phyloP scores from a whole-genome alignment of 768 basidiomycete genomes.

The Solioccasus polychromus region DNA sequence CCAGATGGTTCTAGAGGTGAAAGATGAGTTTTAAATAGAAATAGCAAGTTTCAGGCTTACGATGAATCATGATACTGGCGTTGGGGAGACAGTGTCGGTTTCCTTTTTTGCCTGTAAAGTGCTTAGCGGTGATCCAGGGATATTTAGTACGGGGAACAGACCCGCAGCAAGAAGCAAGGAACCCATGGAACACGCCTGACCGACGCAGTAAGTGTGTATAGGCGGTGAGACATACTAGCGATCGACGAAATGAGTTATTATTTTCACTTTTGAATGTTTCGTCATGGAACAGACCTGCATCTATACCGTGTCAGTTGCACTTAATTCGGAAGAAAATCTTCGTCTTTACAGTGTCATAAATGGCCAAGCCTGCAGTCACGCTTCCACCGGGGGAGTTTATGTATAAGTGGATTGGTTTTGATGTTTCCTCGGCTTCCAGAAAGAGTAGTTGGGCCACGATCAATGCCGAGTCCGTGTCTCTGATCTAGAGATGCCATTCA shows the following conservation, averaged over 20 bases:
- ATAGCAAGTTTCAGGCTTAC: conserved; percentile 42
- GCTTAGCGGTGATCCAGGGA: conserved; percentile 15
- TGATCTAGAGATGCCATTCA: conserved; percentile 54
- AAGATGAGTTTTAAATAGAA: conserved; percentile 8
- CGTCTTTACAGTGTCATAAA: conserved; percentile 87
- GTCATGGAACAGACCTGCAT: conserved; percentile 58
- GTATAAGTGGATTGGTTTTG: conserved; percentile 93
- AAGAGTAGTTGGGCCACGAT: conserved; percentile 92
- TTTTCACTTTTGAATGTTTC: conserved; percentile 2
- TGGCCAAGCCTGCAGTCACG: conserved; percentile 93
- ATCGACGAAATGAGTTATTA: conserved; percentile 27
- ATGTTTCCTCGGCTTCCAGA: conserved; percentile 92
- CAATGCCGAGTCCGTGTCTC: conserved; percentile 84
- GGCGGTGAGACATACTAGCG: conserved; percentile 86
- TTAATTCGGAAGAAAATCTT: conserved; percentile 4
- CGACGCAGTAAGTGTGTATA: conserved; percentile 95
- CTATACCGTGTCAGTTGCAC: conserved; percentile 37
- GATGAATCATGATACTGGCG: conserved; percentile 98
- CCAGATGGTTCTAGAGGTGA: conserved; percentile 81
- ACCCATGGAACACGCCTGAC: conserved; percentile 96
- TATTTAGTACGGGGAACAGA: conserved; percentile 17
- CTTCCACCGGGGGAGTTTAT: conserved; percentile 97
- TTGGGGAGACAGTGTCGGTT: conserved; percentile 91
- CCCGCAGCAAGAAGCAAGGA: conserved; percentile 88
- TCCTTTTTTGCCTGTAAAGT: conserved; percentile 64